Base-by-base conservation (phyloP, 768 basidiomycete genomes). In the Trametes gibbosa region DNA sequence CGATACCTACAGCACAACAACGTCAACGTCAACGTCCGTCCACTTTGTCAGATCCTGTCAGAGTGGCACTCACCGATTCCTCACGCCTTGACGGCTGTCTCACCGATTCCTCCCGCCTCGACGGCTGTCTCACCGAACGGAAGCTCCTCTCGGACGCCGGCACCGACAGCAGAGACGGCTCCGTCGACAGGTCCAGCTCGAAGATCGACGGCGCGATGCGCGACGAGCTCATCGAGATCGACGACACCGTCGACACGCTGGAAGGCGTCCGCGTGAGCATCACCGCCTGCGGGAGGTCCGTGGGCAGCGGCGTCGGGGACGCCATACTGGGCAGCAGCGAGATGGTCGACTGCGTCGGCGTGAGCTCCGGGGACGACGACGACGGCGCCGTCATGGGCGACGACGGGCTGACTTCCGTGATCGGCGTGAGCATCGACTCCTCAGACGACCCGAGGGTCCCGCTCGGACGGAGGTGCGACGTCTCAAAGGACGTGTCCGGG, bases 381-480 rank as follows among this genome's bases (percentile, higher is more conserved):
- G 71, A 71, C 41, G 66, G 65, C 19, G 63, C 62, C 25, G 67
- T 60, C 19, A 62, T 54, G 12, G 70, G 66, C 14, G 69, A 65
- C 42, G 60, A 53, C 6, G 66, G 61, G 56, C 66, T 68, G 35
- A 66, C 45, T 39, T 75, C 75, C 12, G 75, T 69, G 35, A 76
- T 60, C 6, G 70, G 75, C 9, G 75, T 72, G 25, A 75, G 64
- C 51, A 70, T 69, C 39, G 67, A 56, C 2, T 58, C 56, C 29
- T 62, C 63, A 0, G 68, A 65, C 16, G 67, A 66, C 58, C 60
- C 59, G 17, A 62, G 58, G 8, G 70, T 68, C 17, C 67, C 81
- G 59, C 81, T 88, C 0, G 90, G 87, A 27, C 86, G 76, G 67
- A 91, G 74, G 69, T 87, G 78, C 0, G 90, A 90, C 0, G 89